Evolutionary conservation across 768 basidiomycete genomes (phyloP).

Genomic region (Lepiota brunneoincarnata): DNA sequence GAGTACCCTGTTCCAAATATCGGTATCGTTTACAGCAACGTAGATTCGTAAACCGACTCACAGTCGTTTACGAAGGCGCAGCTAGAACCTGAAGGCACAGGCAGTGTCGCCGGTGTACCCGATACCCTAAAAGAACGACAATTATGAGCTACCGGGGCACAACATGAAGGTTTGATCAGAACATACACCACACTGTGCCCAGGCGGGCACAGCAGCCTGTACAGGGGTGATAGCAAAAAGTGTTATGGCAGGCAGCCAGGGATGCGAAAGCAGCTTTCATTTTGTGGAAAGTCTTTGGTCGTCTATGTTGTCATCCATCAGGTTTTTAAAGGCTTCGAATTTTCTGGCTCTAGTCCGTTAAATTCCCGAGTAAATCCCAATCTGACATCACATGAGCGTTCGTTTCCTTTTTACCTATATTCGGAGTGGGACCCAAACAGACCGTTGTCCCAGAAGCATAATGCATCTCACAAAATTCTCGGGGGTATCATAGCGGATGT

Average conservation of each 20-base stretch:
- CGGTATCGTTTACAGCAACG: background rate
- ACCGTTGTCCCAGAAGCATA: background rate
- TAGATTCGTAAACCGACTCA: slow-evolving; percentile 18
- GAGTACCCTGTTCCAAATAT: slow-evolving; percentile 34
- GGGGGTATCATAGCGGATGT: background rate
- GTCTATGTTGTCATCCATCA: background rate
- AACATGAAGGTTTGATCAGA: slow-evolving; percentile 1
- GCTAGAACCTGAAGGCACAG: slow-evolving; percentile 37
- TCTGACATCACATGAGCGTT: slow-evolving; percentile 4
- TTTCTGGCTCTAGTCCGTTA: slow-evolving; percentile 3
- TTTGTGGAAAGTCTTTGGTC: background rate
- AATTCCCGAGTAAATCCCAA: slow-evolving; percentile 11
- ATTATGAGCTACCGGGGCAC: background rate
- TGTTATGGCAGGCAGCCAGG: slow-evolving; percentile 24
- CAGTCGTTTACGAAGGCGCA: slow-evolving; percentile 40
- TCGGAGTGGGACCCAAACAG: background rate
- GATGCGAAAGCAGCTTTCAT: slow-evolving; percentile 24
- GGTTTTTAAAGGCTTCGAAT: slow-evolving; percentile 5
- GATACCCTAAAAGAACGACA: slow-evolving; percentile 28
- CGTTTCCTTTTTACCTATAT: background rate
- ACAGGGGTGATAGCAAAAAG: slow-evolving; percentile 19
- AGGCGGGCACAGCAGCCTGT: slow-evolving; percentile 31
- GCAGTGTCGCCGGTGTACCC: slow-evolving; percentile 37
- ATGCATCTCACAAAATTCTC: background rate
- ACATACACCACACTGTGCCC: slow-evolving; percentile 46